Percentiles rank a stretch among this genome's conserved stretches.
Conservation (phyloP, 345 rosid genomes). For the Crucihimalaya himalaica region DNA sequence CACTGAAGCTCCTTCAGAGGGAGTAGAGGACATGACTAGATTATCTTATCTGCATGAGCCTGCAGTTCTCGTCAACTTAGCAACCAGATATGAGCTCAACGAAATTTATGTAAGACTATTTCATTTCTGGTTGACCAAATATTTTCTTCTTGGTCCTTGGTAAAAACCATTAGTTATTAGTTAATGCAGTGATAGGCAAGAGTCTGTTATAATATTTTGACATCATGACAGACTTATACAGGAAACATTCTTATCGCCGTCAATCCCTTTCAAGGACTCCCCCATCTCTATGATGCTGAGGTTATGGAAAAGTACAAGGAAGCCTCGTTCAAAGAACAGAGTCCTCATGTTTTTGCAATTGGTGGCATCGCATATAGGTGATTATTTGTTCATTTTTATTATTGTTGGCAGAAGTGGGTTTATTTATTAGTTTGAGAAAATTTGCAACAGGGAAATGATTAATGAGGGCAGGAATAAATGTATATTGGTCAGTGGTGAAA, state of each 20-base stretch:
- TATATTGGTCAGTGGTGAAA: constrained; percentile 92
- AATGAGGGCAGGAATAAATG: constrained; percentile 77
- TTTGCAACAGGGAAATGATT: constrained; percentile 68
- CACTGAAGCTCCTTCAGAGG: constrained; percentile 61
- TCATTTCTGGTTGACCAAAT: constrained; percentile 26
- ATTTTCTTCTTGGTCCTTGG: constrained; percentile 30
- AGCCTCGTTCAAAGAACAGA: constrained; percentile 50
- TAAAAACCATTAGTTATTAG: constrained; percentile 31
- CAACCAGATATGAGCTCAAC: constrained; percentile 55
- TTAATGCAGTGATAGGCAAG: constrained; percentile 34
- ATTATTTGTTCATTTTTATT: not conserved
- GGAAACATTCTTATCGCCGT: constrained; percentile 92
- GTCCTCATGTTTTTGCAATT: constrained; percentile 85
- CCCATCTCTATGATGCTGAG: constrained; percentile 51
- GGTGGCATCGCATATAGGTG: constrained; percentile 87
- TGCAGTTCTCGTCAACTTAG: constrained; percentile 75
- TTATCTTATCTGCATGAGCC: constrained; percentile 84
- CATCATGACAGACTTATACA: constrained; percentile 73
- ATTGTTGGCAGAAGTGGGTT: constrained; percentile 6
- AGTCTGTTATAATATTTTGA: constrained; percentile 48
- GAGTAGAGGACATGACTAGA: constrained; percentile 93
- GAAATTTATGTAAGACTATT: constrained; percentile 72
- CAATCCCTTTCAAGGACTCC: constrained; percentile 85
- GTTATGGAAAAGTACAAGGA: constrained; percentile 77
- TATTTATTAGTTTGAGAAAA: constrained; percentile 23